A percentile compares a stretch with the other conserved stretches of the same genome.
Conservation (phyloP, 169 alveolate species). For the Plasmodium sp. region DNA sequence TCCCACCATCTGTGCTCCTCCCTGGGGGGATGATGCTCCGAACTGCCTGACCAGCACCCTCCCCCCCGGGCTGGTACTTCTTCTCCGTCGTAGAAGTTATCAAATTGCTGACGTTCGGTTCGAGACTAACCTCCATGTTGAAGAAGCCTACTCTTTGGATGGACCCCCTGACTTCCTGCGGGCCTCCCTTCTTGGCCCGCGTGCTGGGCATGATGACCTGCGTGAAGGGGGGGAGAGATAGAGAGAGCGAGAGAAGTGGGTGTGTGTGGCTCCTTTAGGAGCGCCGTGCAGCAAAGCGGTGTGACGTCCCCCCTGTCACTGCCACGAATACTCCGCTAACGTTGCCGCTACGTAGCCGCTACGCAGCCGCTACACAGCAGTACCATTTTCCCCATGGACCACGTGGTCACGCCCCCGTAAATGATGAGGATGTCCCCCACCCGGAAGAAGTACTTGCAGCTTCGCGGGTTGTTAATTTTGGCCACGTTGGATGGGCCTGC, state of each 20-base stretch:
- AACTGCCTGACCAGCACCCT: not conserved
- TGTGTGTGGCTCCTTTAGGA: not conserved
- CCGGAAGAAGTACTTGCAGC: constrained; percentile 77
- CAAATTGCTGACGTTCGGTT: constrained; percentile 65
- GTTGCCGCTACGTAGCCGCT: not conserved
- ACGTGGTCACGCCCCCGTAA: constrained; percentile 78
- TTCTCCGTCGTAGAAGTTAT: constrained; percentile 62
- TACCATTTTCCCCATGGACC: constrained; percentile 88
- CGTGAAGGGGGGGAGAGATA: not conserved
- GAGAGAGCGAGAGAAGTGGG: not conserved
- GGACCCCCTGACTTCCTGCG: constrained; percentile 8
- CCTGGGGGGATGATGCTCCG: not conserved
- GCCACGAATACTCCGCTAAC: not conserved
- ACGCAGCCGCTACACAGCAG: not conserved
- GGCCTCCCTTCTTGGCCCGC: constrained; percentile 2
- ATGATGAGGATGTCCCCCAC: constrained; percentile 83
- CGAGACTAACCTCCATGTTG: constrained; percentile 21
- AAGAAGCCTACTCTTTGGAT: constrained; percentile 59
- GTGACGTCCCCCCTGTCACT: not conserved
- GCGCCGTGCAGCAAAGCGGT: not conserved
- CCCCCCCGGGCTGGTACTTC: constrained; percentile 31
- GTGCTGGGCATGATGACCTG: constrained; percentile 71
- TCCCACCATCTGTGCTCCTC: not conserved
- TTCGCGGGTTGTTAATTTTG: not conserved
- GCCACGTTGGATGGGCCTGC: not conserved